Conservation (phyloP, 2,329 filamentous ascomycete species). For the Phialocephala sp. region DNA sequence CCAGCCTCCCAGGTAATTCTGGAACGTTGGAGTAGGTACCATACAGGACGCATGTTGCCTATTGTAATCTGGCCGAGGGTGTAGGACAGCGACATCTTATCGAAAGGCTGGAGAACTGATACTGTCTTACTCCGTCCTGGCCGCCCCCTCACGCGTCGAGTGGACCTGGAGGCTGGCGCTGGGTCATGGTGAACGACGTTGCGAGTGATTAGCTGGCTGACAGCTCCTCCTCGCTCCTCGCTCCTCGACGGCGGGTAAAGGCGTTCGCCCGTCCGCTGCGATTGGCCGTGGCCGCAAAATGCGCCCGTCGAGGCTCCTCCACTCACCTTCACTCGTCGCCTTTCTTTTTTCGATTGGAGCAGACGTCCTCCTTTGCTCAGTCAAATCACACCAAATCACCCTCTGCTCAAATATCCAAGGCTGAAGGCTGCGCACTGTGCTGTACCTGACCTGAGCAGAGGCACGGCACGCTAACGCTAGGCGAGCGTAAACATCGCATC, state of each 20-base stretch:
- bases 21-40: neutral
- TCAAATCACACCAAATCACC: neutral
- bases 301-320: neutral
- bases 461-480: neutral
- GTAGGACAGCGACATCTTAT: neutral
- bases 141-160: too few relatives aligned
- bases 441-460: neutral
- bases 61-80: neutral
- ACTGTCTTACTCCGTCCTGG: too few relatives aligned
- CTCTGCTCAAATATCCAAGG: slow-evolving; percentile 6
- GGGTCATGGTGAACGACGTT: too few relatives aligned
- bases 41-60: neutral
- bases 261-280: neutral
- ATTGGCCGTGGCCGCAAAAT: neutral
- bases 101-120: too few relatives aligned
- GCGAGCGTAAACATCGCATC: neutral
- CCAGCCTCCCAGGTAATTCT: neutral
- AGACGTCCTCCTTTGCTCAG: neutral
- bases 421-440: neutral
- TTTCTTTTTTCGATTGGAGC: slow-evolving; percentile 9
- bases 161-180: too few relatives aligned
- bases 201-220: too few relatives aligned
- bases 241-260: neutral
- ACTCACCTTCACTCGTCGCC: slow-evolving; percentile 8
- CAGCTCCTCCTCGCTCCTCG: too few relatives aligned